Conservation (phyloP, 2,329 filamentous ascomycete species). For the Trichoderma sp. region DNA sequence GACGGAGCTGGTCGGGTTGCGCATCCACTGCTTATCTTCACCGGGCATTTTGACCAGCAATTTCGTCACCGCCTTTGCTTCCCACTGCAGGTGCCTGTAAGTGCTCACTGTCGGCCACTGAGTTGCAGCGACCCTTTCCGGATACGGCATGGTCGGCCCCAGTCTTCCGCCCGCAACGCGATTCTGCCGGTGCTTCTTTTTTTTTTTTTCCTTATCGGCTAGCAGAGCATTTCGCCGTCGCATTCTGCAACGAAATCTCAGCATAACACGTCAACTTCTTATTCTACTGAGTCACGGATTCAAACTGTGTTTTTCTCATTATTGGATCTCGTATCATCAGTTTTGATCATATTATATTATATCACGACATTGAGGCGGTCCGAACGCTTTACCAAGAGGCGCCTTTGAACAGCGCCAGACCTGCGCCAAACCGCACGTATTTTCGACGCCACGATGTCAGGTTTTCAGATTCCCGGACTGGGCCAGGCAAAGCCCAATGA, state of each 20-base stretch:
- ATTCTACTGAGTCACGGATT: too few species aligned
- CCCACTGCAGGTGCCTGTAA: neutral
- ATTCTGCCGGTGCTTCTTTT: neutral
- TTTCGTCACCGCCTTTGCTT: neutral
- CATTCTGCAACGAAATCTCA: neutral
- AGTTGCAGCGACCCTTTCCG: neutral
- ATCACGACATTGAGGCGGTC: neutral
- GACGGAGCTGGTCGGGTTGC: conserved; percentile 5
- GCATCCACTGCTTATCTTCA: conserved; percentile 34
- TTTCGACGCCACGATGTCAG: conserved; percentile 40
- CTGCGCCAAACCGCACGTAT: neutral
- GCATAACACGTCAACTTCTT: neutral
- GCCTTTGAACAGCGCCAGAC: neutral
- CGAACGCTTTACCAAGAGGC: too few species aligned
- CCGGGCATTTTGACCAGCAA: conserved; percentile 39
- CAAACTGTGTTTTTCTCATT: neutral
- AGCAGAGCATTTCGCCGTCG: neutral
- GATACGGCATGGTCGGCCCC: neutral
- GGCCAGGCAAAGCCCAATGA: conserved; percentile 50
- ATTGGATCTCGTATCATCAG: neutral
- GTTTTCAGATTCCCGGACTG: conserved; percentile 49
- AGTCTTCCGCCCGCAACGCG: neutral
- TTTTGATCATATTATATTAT: too few species aligned
- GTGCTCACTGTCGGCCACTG: neutral
- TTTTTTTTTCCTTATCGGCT: neutral